These are phyloP conservation scores for Leccinellum albellum DNA, from an alignment of 768 basidiomycete genomes.

Conservation along the genomic window DNA sequence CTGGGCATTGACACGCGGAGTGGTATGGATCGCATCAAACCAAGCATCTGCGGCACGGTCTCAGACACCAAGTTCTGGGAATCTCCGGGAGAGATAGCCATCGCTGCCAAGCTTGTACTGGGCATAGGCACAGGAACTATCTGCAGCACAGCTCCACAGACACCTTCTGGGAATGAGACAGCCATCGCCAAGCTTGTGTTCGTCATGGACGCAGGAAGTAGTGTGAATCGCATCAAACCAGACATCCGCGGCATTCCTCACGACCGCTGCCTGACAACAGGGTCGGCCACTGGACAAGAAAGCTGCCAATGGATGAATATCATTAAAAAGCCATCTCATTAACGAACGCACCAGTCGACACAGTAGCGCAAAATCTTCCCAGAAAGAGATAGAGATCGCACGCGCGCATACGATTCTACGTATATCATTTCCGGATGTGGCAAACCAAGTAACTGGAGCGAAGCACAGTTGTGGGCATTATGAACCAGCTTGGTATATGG, in stretches of 20 bases:
- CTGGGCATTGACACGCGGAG: too few relatives aligned
- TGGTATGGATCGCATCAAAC: too few relatives aligned
- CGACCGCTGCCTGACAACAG: conserved; percentile 39
- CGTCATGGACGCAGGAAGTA: background rate
- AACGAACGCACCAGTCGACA: conserved; percentile 74
- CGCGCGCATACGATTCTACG: conserved; percentile 92
- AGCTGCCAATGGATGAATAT: conserved; percentile 40
- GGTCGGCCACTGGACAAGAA: conserved; percentile 88
- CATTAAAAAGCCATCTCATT: conserved; percentile 33
- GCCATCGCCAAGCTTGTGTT: background rate
- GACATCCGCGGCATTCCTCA: conserved; percentile 58
- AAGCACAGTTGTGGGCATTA: conserved; percentile 6
- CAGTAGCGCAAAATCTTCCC: conserved; percentile 78
- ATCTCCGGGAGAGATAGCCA: too few relatives aligned
- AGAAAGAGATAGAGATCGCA: conserved; percentile 74
- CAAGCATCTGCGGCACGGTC: background rate
- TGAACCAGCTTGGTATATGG: background rate
- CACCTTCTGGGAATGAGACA: background rate
- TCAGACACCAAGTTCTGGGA: too few relatives aligned
- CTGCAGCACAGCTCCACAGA: background rate
- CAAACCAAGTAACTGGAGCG: conserved; percentile 66
- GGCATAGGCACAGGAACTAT: too few relatives aligned
- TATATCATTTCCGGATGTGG: conserved; percentile 74
- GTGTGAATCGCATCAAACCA: conserved; percentile 44
- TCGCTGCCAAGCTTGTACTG: too few relatives aligned